Evolutionary conservation across 2,329 filamentous ascomycete genomes (phyloP).

Genomic region (Fusarium sp.): DNA sequence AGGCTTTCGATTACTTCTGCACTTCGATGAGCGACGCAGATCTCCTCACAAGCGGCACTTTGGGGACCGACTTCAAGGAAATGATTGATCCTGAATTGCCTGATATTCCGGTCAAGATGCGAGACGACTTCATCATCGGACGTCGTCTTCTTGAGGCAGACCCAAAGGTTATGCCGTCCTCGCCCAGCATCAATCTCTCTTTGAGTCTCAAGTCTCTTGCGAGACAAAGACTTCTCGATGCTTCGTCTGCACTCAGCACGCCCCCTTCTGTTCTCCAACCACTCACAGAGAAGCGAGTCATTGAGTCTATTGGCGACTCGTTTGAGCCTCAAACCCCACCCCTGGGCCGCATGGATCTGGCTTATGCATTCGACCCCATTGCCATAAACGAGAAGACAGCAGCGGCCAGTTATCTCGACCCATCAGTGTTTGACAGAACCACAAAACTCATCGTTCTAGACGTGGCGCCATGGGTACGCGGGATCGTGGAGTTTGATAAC

Average conservation of each 20-base stretch:
- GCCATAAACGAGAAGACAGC: constrained; percentile 60
- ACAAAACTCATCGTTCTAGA: constrained; percentile 75
- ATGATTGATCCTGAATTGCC: constrained; percentile 73
- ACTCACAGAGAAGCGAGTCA: constrained; percentile 49
- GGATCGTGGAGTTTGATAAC: constrained; percentile 82
- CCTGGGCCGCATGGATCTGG: constrained; percentile 63
- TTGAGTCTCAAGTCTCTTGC: constrained; percentile 46
- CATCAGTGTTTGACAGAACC: constrained; percentile 82
- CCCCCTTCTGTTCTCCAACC: constrained; percentile 31
- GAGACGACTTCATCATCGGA: constrained; percentile 64
- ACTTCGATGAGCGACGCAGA: constrained; percentile 75
- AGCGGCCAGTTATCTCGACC: constrained; percentile 60
- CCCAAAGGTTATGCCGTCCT: constrained; percentile 46
- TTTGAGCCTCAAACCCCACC: constrained; percentile 45
- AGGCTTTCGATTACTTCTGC: constrained; percentile 64
- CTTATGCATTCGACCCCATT: constrained; percentile 70
- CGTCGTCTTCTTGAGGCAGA: constrained; percentile 61
- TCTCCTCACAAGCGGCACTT: constrained; percentile 62
- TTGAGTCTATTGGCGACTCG: constrained; percentile 53
- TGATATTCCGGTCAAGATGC: constrained; percentile 57
- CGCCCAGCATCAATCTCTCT: constrained; percentile 43
- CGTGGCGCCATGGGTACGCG: constrained; percentile 88
- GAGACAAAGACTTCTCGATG: constrained; percentile 38
- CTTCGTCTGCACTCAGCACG: neutral
- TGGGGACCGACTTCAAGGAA: constrained; percentile 59